Percentiles rank a stretch among this genome's conserved stretches.
phyloP scores from a whole-genome alignment of 1,284 basidiomycete genomes.

The Taiwanofungus camphoratus region DNA sequence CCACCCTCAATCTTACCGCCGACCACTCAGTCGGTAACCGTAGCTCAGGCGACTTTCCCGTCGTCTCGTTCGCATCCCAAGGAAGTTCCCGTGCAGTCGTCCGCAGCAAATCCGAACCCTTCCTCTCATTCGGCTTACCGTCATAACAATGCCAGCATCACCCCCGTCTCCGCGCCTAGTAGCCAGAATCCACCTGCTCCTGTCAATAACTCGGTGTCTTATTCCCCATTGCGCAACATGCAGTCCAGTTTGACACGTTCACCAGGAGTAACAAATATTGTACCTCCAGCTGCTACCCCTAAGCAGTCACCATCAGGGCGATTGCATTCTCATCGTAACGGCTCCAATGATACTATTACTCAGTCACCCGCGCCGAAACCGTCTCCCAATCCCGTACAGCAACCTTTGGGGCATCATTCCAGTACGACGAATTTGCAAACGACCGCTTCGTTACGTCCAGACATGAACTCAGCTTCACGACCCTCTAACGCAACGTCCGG shows the following conservation, averaged over 20 bases:
- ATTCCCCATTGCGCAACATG: slow-evolving; percentile 16
- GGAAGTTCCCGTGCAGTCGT: not conserved
- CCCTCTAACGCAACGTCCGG: slow-evolving; percentile 20
- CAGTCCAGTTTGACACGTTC: slow-evolving; percentile 16
- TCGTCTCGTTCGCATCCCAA: slow-evolving; percentile 1
- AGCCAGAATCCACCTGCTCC: not conserved
- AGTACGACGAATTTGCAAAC: slow-evolving; percentile 18
- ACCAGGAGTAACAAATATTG: slow-evolving; percentile 12
- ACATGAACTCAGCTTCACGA: slow-evolving; percentile 19
- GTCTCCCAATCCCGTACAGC: slow-evolving; percentile 19
- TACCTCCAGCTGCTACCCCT: slow-evolving; percentile 19
- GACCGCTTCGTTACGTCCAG: slow-evolving; percentile 24
- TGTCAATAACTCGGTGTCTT: not conserved
- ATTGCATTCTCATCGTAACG: slow-evolving; percentile 25
- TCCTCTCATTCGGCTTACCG: not conserved
- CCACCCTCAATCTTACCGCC: slow-evolving; percentile 1
- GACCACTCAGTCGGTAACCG: slow-evolving; percentile 1
- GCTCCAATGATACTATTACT: slow-evolving; percentile 28
- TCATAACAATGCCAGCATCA: not conserved
- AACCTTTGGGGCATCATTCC: slow-evolving; percentile 19
- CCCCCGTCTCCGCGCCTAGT: not conserved
- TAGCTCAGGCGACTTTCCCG: slow-evolving; percentile 6
- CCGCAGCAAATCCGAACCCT: not conserved
- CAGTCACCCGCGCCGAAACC: slow-evolving; percentile 18
- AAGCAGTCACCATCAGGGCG: slow-evolving; percentile 24